Percentiles rank a stretch among this genome's conserved stretches.
These are phyloP conservation scores for Aspergillus nidulans DNA, from an alignment of 495 filamentous ascomycete genomes.

Conservation along the genomic window DNA sequence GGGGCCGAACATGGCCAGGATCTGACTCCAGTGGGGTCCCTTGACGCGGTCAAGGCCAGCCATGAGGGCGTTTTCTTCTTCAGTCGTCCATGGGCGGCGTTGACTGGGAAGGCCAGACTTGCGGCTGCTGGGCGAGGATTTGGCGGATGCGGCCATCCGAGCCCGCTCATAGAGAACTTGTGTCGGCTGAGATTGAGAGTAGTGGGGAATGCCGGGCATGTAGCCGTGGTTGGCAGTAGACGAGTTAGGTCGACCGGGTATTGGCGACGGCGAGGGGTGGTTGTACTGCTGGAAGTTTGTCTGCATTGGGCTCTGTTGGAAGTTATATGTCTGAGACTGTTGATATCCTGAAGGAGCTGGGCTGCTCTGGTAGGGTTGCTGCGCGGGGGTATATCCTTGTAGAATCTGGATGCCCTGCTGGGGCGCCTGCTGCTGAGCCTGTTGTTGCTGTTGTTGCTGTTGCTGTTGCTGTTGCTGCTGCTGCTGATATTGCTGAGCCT, in stretches of 20 bases:
- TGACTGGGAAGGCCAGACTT: conserved; percentile 77
- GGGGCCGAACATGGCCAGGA: conserved; percentile 79
- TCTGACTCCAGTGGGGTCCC: conserved; percentile 94
- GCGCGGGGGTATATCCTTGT: conserved; percentile 4
- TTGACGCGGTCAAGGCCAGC: conserved; percentile 85
- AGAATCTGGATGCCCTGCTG: conserved; percentile 12
- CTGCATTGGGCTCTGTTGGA: conserved; percentile 41
- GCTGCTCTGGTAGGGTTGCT: conserved; percentile 39
- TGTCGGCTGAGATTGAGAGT: conserved; percentile 69
- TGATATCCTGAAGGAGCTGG: conserved; percentile 39
- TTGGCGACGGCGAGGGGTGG: conserved; percentile 33
- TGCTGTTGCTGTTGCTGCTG: conserved; percentile 29
- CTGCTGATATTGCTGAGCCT: conserved; percentile 19
- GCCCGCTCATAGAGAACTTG: conserved; percentile 77
- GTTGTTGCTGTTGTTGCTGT: conserved; percentile 26
- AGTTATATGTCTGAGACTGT: conserved; percentile 33
- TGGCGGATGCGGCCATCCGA: conserved; percentile 74
- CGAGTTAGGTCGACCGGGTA: conserved; percentile 30
- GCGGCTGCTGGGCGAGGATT: conserved; percentile 67
- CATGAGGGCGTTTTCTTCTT: conserved; percentile 92
- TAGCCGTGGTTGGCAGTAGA: conserved; percentile 42
- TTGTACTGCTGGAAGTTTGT: conserved; percentile 45
- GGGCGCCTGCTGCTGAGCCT: conserved; percentile 36
- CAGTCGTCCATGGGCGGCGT: conserved; percentile 80
- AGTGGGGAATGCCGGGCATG: conserved; percentile 53